Conservation (phyloP, 495 filamentous ascomycete species). For the Aspergillus heteromorphus region DNA sequence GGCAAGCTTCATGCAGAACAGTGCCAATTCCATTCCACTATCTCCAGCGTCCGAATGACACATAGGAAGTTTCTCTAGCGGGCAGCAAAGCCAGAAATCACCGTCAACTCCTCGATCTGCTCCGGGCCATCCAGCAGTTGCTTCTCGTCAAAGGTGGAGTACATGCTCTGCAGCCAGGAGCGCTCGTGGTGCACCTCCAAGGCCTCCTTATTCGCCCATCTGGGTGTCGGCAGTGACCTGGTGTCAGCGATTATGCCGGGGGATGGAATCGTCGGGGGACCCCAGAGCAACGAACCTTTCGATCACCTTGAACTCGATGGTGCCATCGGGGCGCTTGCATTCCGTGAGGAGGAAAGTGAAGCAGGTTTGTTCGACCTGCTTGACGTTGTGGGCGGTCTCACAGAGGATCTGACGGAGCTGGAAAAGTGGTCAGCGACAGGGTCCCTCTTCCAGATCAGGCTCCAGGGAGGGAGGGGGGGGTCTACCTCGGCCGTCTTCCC, state of each 20-base stretch:
- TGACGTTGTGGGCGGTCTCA: background rate
- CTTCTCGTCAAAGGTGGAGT: conserved; percentile 4
- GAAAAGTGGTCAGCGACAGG: background rate
- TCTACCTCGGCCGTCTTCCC: conserved; percentile 1
- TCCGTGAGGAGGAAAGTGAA: conserved; percentile 6
- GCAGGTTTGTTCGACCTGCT: background rate
- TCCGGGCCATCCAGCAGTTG: conserved; percentile 1
- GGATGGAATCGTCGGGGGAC: no score
- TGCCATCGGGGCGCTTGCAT: background rate
- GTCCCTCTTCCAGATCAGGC: no score
- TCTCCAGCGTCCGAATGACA: background rate
- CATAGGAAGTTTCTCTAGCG: background rate
- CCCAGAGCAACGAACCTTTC: conserved; percentile 4
- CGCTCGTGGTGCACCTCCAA: conserved; percentile 5
- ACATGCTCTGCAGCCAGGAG: conserved; percentile 9
- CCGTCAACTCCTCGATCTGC: background rate
- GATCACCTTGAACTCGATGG: conserved; percentile 5
- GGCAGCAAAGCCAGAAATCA: conserved; percentile 1
- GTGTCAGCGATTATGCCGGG: no score
- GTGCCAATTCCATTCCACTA: no score
- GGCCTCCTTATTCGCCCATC: conserved; percentile 1
- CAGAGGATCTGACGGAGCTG: conserved; percentile 6
- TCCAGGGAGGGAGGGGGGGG: background rate
- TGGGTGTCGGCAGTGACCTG: background rate
- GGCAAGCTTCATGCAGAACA: no score